Conservation (phyloP, 441 rosid species). For the Arabidopsis hybrid region DNA sequence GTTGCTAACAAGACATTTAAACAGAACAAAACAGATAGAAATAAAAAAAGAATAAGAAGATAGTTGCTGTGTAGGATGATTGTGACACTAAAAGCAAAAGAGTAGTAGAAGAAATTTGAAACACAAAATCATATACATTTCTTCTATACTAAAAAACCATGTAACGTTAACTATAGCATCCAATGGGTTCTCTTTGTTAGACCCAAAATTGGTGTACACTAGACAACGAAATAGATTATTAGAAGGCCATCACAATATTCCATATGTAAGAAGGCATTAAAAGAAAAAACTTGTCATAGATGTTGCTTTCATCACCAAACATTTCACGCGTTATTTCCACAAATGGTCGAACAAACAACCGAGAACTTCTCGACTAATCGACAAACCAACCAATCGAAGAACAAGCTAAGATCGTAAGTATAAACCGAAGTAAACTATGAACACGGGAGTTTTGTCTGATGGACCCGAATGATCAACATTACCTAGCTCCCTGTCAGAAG, state of each 20-base stretch:
- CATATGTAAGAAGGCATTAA: neutral
- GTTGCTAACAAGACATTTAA: slow-evolving; percentile 41
- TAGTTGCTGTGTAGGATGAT: slow-evolving; percentile 36
- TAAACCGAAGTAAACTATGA: neutral
- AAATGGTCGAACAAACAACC: slow-evolving; percentile 16
- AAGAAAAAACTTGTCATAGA: neutral
- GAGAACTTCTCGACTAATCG: neutral
- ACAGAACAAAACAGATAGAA: slow-evolving; percentile 23
- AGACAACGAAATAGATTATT: slow-evolving; percentile 19
- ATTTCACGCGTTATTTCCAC: slow-evolving; percentile 16
- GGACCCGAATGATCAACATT: neutral
- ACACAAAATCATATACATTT: neutral
- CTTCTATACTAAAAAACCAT: neutral
- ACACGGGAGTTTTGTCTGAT: neutral
- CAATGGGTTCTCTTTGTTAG: slow-evolving; percentile 32
- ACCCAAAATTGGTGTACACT: slow-evolving; percentile 17
- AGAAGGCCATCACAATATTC: neutral
- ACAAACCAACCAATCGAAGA: neutral
- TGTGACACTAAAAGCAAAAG: slow-evolving; percentile 42
- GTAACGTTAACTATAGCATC: slow-evolving; percentile 28
- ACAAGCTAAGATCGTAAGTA: neutral
- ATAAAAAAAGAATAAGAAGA: neutral
- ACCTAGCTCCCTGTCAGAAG: neutral
- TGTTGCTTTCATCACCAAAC: slow-evolving; percentile 27
- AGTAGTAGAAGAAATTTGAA: slow-evolving; percentile 18